Base-by-base conservation (phyloP, 1,139 yeast species). In the Yamadazyma dushanensis region DNA sequence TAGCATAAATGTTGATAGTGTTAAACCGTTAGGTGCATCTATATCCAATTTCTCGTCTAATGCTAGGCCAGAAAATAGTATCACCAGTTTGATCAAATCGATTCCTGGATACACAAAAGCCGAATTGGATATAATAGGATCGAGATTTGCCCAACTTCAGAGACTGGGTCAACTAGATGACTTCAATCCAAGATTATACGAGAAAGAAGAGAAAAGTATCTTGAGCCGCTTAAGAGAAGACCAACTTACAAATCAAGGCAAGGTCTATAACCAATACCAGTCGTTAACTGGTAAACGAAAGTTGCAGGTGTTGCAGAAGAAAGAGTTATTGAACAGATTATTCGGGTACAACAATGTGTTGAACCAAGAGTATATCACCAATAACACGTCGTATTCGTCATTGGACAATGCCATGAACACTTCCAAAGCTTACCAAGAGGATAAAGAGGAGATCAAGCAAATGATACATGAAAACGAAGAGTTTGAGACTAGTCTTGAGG, bases 91-190 rank as follows among this genome's bases (percentile, higher is more conserved):
- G 11, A 50, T 67, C 18, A 49, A 44, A 18, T 47, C 70, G 3
- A 60, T 70, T 10, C 76, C 76, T 0, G 75, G 74, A 7, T 67
- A 60, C 41, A 66, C 73, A 3, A 56, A 51, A 29, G 62, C 62
- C 9, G 76, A 70, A 45, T 51, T 68, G 34, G 50, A 50, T 8
- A 47, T 66, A 7, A 40, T 58, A 8, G 25, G 44, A 8, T 27
- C 29, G 16, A 27, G 53, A 37, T 43, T 41, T 18, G 21, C 36
- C 4, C 20, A 29, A 8, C 34, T 27, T 18, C 41, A 41, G 33
- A n/a, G 34, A 21, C 10, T 34, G 34, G 21, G 15, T 9, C 23
- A 29, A 22, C 29, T 32, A 11, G 23, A 18, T 19, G 24, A 28
- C n/a, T 31, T 34, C 13, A 36, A 37, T 29, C 36, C 36, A 4